Evolutionary conservation across 176 grass and related monocot genomes (phyloP).

Genomic region (Eleusine indica): DNA sequence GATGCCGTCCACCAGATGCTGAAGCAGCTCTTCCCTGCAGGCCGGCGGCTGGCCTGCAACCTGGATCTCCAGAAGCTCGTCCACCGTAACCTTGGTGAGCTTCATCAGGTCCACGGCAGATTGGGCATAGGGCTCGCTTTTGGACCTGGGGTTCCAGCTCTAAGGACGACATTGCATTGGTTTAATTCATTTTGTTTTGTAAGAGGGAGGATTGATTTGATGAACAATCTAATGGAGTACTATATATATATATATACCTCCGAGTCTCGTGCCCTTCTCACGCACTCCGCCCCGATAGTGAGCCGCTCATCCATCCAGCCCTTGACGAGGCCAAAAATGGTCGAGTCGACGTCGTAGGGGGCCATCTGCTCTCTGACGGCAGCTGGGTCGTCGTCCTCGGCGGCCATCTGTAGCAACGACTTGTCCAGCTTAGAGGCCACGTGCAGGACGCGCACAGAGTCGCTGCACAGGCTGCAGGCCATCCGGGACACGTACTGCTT

Average conservation of each 20-base stretch:
- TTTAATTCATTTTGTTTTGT: too few relatives aligned
- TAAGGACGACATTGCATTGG: not conserved
- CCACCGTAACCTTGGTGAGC: constrained; percentile 62
- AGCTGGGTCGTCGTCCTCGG: constrained; percentile 26
- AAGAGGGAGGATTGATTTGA: too few relatives aligned
- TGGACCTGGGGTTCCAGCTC: constrained; percentile 76
- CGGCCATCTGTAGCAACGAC: constrained; percentile 45
- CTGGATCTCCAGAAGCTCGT: constrained; percentile 71
- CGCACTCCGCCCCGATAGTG: constrained; percentile 47
- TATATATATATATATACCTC: constrained; percentile 5
- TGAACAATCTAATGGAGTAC: too few relatives aligned
- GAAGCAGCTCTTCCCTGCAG: constrained; percentile 42
- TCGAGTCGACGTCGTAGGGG: constrained; percentile 54
- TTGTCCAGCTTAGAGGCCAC: constrained; percentile 55
- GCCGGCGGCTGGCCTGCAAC: not conserved
- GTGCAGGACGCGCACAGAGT: constrained; percentile 56
- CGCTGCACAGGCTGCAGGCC: constrained; percentile 47
- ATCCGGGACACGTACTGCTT: constrained; percentile 46
- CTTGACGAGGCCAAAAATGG: constrained; percentile 45
- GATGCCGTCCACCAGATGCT: constrained; percentile 52
- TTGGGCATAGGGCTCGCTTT: constrained; percentile 65
- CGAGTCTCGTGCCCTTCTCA: constrained; percentile 60
- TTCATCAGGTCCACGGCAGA: constrained; percentile 75
- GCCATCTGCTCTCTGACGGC: not conserved
- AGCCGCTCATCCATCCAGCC: constrained; percentile 69